phyloP scores from a whole-genome alignment of 768 basidiomycete genomes.

The Lanmaoa pseudosensibilis region DNA sequence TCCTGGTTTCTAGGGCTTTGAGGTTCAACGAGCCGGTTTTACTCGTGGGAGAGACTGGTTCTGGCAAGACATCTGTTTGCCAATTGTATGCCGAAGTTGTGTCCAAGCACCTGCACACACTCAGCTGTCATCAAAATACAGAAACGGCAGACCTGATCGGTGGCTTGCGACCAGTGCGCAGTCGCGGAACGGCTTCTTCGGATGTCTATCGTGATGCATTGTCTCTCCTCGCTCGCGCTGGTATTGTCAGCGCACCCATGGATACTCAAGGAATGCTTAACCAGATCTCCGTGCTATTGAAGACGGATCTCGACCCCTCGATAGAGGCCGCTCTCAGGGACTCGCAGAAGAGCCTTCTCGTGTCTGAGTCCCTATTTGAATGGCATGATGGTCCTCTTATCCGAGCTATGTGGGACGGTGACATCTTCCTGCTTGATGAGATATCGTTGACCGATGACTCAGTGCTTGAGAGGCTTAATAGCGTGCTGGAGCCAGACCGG shows the following conservation, averaged over 20 bases:
- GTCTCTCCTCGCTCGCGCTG: conserved; percentile 42
- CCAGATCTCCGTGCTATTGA: conserved; percentile 25
- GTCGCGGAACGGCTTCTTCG: conserved; percentile 56
- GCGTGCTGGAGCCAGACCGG: conserved; percentile 89
- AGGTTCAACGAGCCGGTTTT: conserved; percentile 92
- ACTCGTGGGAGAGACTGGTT: conserved; percentile 95
- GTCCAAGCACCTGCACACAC: conserved; percentile 58
- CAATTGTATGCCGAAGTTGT: conserved; percentile 78
- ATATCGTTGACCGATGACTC: conserved; percentile 98
- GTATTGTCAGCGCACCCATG: conserved; percentile 29
- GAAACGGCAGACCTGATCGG: conserved; percentile 97
- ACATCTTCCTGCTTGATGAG: conserved; percentile 90
- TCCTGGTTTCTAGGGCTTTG: conserved; percentile 80
- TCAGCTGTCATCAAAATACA: conserved; percentile 98
- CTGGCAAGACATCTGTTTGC: conserved; percentile 96
- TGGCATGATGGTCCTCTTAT: conserved; percentile 98
- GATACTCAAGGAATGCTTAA: conserved; percentile 29
- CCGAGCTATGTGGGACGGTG: conserved; percentile 82
- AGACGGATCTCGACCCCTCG: conserved; percentile 32
- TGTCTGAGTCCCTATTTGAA: conserved; percentile 80
- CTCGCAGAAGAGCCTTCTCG: conserved; percentile 45
- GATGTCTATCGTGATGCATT: conserved; percentile 48
- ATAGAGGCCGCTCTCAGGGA: conserved; percentile 38
- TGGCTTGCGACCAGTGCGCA: conserved; percentile 84
- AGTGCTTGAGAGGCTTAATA: conserved; percentile 94